Evolutionary conservation across 2,329 filamentous ascomycete species (phyloP).

Genomic region (Colletotrichum higginsianum): DNA sequence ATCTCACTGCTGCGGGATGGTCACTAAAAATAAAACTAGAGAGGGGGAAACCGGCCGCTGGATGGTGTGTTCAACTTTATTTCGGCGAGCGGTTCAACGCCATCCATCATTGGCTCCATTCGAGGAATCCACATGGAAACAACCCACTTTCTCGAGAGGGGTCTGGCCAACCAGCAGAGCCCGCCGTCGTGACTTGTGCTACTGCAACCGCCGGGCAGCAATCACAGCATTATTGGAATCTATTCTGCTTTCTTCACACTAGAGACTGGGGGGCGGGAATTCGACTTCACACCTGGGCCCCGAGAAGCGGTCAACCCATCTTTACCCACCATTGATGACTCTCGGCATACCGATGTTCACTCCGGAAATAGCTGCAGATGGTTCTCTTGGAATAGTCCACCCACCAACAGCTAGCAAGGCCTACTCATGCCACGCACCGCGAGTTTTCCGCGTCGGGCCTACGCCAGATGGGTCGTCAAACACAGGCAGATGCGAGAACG

Average conservation of each 20-base stretch:
- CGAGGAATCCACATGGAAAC: conserved; percentile 13
- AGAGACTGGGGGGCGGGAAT: neutral
- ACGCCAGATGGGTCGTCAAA: neutral
- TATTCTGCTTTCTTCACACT: neutral
- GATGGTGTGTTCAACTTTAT: conserved; percentile 38
- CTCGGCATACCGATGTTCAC: conserved; percentile 7
- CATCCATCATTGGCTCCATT: conserved; percentile 32
- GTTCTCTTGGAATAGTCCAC: neutral
- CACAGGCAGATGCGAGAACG: neutral
- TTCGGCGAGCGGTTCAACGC: conserved; percentile 35
- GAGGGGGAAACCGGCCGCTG: conserved; percentile 3
- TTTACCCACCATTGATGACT: neutral
- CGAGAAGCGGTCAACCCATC: conserved; percentile 16
- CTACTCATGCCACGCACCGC: conserved; percentile 25
- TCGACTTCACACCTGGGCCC: neutral
- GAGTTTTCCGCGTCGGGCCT: neutral
- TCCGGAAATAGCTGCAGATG: conserved; percentile 21
- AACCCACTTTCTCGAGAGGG: neutral
- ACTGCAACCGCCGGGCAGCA: conserved; percentile 39
- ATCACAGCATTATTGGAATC: conserved; percentile 29
- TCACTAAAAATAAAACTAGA: conserved; percentile 36
- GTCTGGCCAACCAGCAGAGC: conserved; percentile 32
- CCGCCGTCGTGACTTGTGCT: conserved; percentile 33
- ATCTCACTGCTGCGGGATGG: conserved; percentile 31
- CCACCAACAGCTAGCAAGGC: conserved; percentile 19